Evolutionary conservation across 2,329 filamentous ascomycete species (phyloP), one percentile per base, ranked within the genome.

Genomic region (Fusarium sterilihyphosum): DNA sequence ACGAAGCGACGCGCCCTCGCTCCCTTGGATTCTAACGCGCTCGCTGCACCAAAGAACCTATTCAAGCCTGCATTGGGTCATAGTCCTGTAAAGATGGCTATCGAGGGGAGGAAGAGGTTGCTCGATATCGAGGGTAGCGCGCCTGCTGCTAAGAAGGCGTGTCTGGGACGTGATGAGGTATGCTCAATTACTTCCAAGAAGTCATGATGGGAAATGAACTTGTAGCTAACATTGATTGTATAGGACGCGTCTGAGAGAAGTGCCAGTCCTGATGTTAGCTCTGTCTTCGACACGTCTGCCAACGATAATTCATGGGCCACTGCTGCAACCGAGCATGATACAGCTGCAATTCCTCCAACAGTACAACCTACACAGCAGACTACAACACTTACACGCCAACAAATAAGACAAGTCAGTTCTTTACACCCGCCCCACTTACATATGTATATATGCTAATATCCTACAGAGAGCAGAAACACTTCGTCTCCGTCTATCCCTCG

Each of bases 401-500:
- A 89, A 76, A 85, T 87, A 49, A 84, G 86, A 82, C 83, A 87
- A 83, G 88, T 89, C 81, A 52, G 82, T 59, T 20, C 11, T 29
- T 7, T 2, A 24, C 26, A 13, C 12, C 5, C 11, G 20, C n/a
- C 20, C 20, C 11, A 22, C 41, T 29, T 33, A 22, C 17, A 33
- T 6, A 16, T 26, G 35, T 24, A 17, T 6, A 20, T 2, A 11
- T 41, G 37, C 73, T 73, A 46, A 76, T 70, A 65, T 40, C 16
- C 20, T 24, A 18, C 56, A 93, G 88, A 88, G 89, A 82, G 91
- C 91, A 26, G 89, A 92, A 78, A 88, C 90, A 56, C 85, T 95
- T 50, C 88, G 88, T 59, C 86, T 94, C 16, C 88, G 92, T n/a
- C 88, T 95, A 22, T 87, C 89, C 35, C 88, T 94, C 26, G 93